These are phyloP conservation scores for Thalassiosira hispida DNA, from an alignment of 352 stramenopile genomes.

Conservation along the genomic window DNA sequence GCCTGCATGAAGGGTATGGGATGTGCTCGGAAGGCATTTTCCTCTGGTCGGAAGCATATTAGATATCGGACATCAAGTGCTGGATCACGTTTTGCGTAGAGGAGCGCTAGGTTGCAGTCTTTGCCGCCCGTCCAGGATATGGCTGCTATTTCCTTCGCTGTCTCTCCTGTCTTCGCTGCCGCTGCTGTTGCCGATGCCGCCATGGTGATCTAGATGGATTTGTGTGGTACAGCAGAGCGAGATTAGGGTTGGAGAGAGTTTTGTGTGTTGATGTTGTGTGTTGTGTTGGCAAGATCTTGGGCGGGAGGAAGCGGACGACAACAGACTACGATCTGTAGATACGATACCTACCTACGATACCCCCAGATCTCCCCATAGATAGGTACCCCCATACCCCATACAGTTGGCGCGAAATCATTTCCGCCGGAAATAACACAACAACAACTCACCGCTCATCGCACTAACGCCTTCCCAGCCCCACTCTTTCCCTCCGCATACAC, in stretches of 20 bases:
- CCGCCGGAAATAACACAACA: no score
- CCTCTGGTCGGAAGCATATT: slow-evolving; percentile 35
- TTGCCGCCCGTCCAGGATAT: slow-evolving; percentile 77
- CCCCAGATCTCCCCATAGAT: no score
- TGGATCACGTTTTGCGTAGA: slow-evolving; percentile 34
- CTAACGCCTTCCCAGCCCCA: neutral
- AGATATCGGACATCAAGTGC: slow-evolving; percentile 50
- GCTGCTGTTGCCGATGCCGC: neutral
- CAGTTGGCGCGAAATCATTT: no score
- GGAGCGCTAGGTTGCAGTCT: slow-evolving; percentile 71
- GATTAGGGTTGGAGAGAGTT: no score
- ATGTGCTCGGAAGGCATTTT: slow-evolving; percentile 60
- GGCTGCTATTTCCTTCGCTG: slow-evolving; percentile 28
- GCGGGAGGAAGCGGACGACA: no score
- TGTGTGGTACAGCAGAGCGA: no score
- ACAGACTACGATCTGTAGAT: no score
- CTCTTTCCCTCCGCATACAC: neutral
- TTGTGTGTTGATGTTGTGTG: no score
- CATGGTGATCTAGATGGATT: neutral
- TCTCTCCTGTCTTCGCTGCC: neutral
- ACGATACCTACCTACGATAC: no score
- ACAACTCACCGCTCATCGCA: neutral
- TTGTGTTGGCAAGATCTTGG: no score
- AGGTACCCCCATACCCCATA: no score
- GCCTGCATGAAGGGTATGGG: slow-evolving; percentile 61